Base-by-base conservation (phyloP, 108 stramenopile genomes). In the Nitzschia putrida region DNA sequence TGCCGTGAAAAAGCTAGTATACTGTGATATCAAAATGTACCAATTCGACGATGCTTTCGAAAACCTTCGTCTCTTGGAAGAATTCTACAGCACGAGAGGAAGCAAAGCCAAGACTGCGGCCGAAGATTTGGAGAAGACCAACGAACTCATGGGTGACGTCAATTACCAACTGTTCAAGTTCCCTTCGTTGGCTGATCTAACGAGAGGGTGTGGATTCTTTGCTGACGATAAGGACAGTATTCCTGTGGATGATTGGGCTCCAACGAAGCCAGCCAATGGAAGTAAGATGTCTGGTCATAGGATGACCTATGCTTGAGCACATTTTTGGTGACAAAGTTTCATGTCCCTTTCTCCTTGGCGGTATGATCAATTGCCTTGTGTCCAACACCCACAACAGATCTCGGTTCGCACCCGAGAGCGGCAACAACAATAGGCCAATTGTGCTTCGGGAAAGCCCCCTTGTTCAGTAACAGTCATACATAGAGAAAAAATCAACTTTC, bases 231-330 rank as follows among this genome's bases (percentile, higher is more conserved):
- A 61, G 20, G 72, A 73, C n/a, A 57, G 24, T 14, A 58, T 85
- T 14, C 38, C 73, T 39, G 44, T 73, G 10, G 64, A 74, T 8
- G 21, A 66, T 12, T 86, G 80, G 80, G 29, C 73, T 20, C 82
- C 82, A 6, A 68, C 54, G 20, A 83, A 81, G 45, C 82, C 85
- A 22, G 72, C 63, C 26, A 83, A 81, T 38, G 77, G 80, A 34
- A 83, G 82, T 74, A 86, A 86, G 54, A 83, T 86, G 80, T 81
- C 82, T 29, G 85, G 85, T 29, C 85, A 86, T 55, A 47, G 82
- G 14, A 78, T 86, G 56, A 81, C 79, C 18, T 83, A 80, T 58
- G 81, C 85, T 12, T 85, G 71, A 68, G 24, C 13, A 40, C 58
- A 40, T 13, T 50, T 34, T 34, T 34, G n/a, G 29, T 34, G 29